Percentiles rank a stretch among this genome's conserved stretches.
These are phyloP conservation scores for Cicer chorassanicum DNA, from an alignment of 306 rosid species.

Conservation along the genomic window DNA sequence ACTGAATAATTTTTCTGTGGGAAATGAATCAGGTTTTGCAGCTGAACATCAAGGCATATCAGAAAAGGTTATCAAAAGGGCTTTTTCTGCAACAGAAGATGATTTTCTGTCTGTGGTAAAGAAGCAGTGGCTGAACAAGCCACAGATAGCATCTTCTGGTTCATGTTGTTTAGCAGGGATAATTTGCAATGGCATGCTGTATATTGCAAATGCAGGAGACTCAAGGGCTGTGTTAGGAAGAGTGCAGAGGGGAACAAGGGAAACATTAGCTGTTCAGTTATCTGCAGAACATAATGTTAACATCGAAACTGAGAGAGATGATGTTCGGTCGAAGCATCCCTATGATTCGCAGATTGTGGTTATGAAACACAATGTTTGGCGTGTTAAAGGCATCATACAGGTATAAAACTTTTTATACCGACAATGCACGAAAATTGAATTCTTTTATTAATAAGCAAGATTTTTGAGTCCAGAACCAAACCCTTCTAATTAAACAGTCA, in stretches of 20 bases:
- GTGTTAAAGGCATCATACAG: conserved; percentile 93
- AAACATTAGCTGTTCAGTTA: conserved; percentile 68
- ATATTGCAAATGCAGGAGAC: conserved; percentile 82
- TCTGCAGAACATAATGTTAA: conserved; percentile 83
- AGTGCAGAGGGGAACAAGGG: conserved; percentile 63
- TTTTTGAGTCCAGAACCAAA: background rate
- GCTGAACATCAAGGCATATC: conserved; percentile 63
- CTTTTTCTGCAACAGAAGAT: conserved; percentile 75
- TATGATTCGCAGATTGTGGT: conserved; percentile 75
- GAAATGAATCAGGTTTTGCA: conserved; percentile 60
- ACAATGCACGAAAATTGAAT: no score
- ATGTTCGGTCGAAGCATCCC: conserved; percentile 62
- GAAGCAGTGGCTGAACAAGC: conserved; percentile 67
- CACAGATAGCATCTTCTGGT: conserved; percentile 77
- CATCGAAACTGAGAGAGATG: conserved; percentile 71
- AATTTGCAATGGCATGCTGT: conserved; percentile 64
- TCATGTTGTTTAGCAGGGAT: conserved; percentile 84
- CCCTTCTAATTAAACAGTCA: background rate
- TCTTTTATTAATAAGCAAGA: background rate
- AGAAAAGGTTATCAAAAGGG: conserved; percentile 66
- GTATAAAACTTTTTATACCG: conserved; percentile 40
- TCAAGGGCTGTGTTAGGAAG: conserved; percentile 77
- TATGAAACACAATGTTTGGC: conserved; percentile 76
- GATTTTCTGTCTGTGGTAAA: conserved; percentile 70
- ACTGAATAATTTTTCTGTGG: conserved; percentile 12